Evolutionary conservation across 768 basidiomycete species (phyloP), one percentile per base, ranked within the genome.

Genomic region (Serendipita vermifera): DNA sequence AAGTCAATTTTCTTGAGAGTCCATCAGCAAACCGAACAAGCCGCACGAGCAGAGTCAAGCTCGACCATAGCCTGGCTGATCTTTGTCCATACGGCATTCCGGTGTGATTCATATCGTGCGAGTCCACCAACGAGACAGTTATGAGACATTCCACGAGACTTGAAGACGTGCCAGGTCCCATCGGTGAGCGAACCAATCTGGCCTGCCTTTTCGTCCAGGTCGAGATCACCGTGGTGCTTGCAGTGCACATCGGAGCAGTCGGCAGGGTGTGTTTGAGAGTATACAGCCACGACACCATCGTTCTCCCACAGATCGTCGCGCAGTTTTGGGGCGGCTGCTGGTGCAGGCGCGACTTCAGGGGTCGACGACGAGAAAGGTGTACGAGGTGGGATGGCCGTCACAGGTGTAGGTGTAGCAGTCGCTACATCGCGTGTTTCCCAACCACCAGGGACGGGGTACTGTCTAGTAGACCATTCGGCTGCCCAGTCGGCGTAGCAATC

Each of bases 251-350:
- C 41, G 9, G 41, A 11, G 24, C 76, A 78, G 7, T 68, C 62
- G 56, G 69, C 63, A 13, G 77, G 74, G 66, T 77, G 77, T 70
- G 71, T 77, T 56, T 76, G 76, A 5, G 75, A 76, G 60, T 77
- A 75, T 14, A 73, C 13, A 5, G 76, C 75, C 3, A 76, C 75
- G 5, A 77, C 67, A 6, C 77, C 75, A 58, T 77, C 77, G 59
- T 76, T 78, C 0, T 68, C 71, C 62, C 67, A 66, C 55, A 69
- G 67, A 54, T 70, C 66, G 40, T 70, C 66, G 3, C 66, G 64
- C 14, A 68, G 61, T 32, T 13, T 51, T 55, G 3, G 38, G 9
- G 9, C n/a, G n/a, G 9, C 35, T n/a, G 35, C 35, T 36, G 35
- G 35, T 17, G 36, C 17, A 17, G 36, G 13, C 13, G 36, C 17